phyloP scores from a whole-genome alignment of 495 filamentous ascomycete genomes.

The Penicillium diatomitis region DNA sequence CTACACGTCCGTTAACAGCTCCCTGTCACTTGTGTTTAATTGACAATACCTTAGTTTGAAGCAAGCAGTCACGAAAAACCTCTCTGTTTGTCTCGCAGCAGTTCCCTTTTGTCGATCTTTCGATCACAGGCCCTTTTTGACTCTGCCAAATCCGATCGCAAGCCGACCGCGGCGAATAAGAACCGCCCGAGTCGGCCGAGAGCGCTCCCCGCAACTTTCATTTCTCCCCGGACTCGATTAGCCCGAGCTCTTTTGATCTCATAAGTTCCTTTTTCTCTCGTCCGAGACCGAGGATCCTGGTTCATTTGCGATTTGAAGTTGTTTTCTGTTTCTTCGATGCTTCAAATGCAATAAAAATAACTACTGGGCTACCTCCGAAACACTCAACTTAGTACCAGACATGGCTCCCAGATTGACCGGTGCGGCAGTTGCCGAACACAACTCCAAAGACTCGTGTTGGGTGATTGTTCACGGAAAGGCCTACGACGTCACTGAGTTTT shows the following conservation, averaged over 20 bases:
- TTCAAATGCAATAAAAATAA: not conserved
- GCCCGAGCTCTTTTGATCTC: conserved; percentile 15
- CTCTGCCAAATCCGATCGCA: not conserved
- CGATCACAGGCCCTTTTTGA: not conserved
- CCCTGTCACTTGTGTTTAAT: too few relatives aligned
- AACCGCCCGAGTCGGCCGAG: conserved; percentile 19
- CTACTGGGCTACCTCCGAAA: not conserved
- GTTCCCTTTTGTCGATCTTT: too few relatives aligned
- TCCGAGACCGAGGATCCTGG: not conserved
- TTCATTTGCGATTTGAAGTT: not conserved
- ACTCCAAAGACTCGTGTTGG: conserved; percentile 71
- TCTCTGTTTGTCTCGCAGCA: too few relatives aligned
- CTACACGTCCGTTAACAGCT: too few relatives aligned
- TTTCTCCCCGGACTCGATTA: conserved; percentile 21
- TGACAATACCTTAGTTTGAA: too few relatives aligned
- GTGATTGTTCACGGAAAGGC: conserved; percentile 84
- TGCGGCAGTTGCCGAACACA: conserved; percentile 71
- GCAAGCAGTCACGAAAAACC: too few relatives aligned
- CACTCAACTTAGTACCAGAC: not conserved
- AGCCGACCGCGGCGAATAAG: not conserved
- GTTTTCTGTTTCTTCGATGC: not conserved
- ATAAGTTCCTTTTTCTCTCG: conserved; percentile 4
- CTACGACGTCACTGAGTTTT: conserved; percentile 88
- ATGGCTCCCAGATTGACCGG: conserved; percentile 54
- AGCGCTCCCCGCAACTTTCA: conserved; percentile 16